A percentile compares a stretch with the other conserved stretches of the same genome.
These are phyloP conservation scores for Mycena rebaudengoi DNA, from an alignment of 768 basidiomycete species.

Conservation along the genomic window DNA sequence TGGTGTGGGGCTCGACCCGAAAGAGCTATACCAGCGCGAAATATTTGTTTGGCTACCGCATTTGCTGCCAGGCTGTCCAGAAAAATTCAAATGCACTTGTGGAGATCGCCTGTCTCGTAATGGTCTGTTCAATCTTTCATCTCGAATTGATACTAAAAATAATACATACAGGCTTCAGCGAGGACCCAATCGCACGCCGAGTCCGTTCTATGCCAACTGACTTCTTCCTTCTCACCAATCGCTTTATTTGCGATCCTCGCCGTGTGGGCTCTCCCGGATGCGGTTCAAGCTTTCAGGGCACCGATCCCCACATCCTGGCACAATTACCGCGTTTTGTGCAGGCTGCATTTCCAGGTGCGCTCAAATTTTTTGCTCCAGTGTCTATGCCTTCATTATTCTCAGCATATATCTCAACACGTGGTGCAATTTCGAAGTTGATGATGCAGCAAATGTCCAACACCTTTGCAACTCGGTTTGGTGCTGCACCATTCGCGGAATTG, in stretches of 20 bases:
- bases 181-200: constrained; percentile 16
- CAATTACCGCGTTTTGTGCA: constrained; percentile 15
- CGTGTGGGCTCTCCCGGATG: constrained; percentile 8
- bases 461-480: not conserved
- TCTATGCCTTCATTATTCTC: no score
- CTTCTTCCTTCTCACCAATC: constrained; percentile 17
- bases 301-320: constrained; percentile 7
- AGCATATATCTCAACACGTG: no score
- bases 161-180: constrained; percentile 15
- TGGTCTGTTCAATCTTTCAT: no score
- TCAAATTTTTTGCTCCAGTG: no score
- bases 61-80: constrained; percentile 6
- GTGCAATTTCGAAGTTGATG: no score
- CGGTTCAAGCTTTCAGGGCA: constrained; percentile 13
- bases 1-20: not conserved
- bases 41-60: no score
- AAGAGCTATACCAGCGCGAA: not conserved
- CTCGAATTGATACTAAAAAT: not conserved
- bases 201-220: constrained; percentile 1
- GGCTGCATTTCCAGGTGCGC: no score
- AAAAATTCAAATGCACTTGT: constrained; percentile 10
- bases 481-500: not conserved
- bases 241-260: constrained; percentile 7
- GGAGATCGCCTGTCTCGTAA: not conserved
- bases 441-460: no score